phyloP scores from a whole-genome alignment of 768 basidiomycete species.

The Naganishia randhawae region DNA sequence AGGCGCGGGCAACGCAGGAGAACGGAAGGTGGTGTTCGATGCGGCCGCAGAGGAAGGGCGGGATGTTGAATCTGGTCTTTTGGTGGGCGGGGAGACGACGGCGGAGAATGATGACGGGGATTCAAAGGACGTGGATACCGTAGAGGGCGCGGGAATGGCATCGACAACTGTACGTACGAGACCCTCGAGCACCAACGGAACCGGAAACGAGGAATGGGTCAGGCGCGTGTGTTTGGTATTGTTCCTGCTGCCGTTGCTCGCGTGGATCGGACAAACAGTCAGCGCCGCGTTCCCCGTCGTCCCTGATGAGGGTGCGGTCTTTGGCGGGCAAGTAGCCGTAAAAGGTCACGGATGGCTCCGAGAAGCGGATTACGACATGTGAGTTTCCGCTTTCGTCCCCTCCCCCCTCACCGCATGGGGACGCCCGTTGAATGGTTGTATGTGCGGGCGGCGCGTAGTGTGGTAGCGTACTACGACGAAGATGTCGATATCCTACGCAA shows the following conservation, averaged over 20 bases:
- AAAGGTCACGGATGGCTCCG: slow-evolving; percentile 26
- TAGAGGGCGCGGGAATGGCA: background rate
- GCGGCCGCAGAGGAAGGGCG: background rate
- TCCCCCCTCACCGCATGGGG: too few relatives aligned
- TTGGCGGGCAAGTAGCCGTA: slow-evolving; percentile 32
- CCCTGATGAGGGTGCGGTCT: slow-evolving; percentile 23
- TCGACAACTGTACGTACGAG: background rate
- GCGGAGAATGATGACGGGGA: too few relatives aligned
- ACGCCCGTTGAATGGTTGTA: background rate
- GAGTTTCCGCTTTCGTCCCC: background rate
- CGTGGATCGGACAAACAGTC: slow-evolving; percentile 10
- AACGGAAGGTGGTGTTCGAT: background rate
- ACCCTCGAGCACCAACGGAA: background rate
- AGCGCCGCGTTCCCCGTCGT: slow-evolving; percentile 1
- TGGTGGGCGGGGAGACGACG: background rate
- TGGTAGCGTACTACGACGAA: slow-evolving; percentile 45
- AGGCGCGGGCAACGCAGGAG: background rate
- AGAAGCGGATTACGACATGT: slow-evolving; percentile 25
- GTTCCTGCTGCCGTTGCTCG: background rate
- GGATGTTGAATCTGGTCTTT: background rate
- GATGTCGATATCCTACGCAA: slow-evolving; percentile 29
- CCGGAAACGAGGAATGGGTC: background rate
- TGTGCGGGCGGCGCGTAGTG: too few relatives aligned
- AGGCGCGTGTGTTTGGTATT: background rate
- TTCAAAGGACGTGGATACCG: background rate